Conservation (phyloP, 2,329 filamentous ascomycete genomes). For the Penicillium sp. region DNA sequence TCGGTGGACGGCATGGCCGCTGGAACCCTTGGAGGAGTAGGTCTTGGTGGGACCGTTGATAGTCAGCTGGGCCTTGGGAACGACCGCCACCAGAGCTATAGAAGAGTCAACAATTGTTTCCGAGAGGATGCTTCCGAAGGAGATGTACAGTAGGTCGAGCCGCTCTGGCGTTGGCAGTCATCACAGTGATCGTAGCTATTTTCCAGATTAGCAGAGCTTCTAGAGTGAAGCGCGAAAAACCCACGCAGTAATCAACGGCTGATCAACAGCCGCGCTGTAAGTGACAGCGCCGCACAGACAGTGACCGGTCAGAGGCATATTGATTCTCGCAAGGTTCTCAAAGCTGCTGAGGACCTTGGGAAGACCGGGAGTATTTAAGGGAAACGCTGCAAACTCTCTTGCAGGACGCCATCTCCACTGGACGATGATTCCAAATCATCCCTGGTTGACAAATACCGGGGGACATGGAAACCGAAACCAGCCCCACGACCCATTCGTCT, state of each 20-base stretch:
- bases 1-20: slow-evolving; percentile 59
- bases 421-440: slow-evolving; percentile 11
- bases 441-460: slow-evolving; percentile 10
- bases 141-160: slow-evolving; percentile 56
- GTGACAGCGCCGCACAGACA: slow-evolving; percentile 67
- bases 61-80: slow-evolving; percentile 60
- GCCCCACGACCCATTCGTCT: no score
- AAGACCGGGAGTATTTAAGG: neutral
- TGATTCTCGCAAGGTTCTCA: slow-evolving; percentile 23
- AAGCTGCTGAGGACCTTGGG: slow-evolving; percentile 1
- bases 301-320: slow-evolving; percentile 62
- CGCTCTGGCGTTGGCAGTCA: slow-evolving; percentile 65
- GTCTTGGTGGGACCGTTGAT: slow-evolving; percentile 61
- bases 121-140: neutral
- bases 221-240: no score
- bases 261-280: slow-evolving; percentile 53
- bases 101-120: slow-evolving; percentile 3
- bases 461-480: neutral
- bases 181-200: slow-evolving; percentile 59
- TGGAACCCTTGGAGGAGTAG: slow-evolving; percentile 55
- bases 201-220: no score
- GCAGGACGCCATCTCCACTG: no score
- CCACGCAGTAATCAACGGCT: slow-evolving; percentile 45
- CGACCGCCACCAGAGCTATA: slow-evolving; percentile 58
- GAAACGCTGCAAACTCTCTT: slow-evolving; percentile 1